These are phyloP conservation scores for Aegilops umbellulata DNA, from an alignment of 176 grass and related monocot genomes.

Conservation along the genomic window DNA sequence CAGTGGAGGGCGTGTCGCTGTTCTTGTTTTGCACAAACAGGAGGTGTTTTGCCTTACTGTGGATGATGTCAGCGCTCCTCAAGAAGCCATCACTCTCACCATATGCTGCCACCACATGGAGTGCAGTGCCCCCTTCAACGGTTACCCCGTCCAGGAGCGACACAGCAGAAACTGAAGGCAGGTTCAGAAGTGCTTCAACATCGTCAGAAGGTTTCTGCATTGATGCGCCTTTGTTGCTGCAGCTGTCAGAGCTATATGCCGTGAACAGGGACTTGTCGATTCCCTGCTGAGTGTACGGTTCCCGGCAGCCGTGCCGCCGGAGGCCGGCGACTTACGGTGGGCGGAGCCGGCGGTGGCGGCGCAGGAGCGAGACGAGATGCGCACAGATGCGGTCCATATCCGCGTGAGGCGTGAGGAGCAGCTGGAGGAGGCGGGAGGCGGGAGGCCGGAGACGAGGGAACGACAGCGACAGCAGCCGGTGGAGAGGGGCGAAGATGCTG, in stretches of 20 bases:
- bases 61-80: background rate
- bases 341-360: background rate
- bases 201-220: background rate
- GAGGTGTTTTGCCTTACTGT: background rate
- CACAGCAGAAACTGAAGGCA: no score
- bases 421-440: no score
- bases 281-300: background rate
- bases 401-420: background rate
- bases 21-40: background rate
- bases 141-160: background rate
- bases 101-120: background rate
- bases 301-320: no score
- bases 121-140: background rate
- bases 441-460: background rate
- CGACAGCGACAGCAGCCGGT: background rate
- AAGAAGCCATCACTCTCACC: background rate
- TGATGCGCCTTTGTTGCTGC: background rate
- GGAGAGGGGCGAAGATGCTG: no score
- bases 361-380: no score
- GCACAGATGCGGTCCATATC: background rate
- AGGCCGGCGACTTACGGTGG: background rate
- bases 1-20: background rate
- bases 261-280: background rate
- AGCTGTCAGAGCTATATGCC: background rate
- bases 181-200: no score